These are phyloP conservation scores for Ciborinia camelliae DNA, from an alignment of 2,329 filamentous ascomycete species.

Conservation along the genomic window DNA sequence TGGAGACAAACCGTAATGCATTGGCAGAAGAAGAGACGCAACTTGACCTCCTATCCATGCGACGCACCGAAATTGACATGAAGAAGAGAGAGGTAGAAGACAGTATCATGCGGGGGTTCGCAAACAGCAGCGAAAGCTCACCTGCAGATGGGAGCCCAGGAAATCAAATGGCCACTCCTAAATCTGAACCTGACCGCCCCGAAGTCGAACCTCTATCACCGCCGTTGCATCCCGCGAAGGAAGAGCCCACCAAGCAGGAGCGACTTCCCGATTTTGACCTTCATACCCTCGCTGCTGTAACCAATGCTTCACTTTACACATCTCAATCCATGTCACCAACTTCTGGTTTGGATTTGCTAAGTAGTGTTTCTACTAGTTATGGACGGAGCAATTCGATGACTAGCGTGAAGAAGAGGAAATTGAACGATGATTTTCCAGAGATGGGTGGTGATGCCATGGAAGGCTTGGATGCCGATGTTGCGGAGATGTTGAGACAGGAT, in stretches of 20 bases:
- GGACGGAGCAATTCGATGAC: conserved; percentile 30
- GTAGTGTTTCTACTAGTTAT: conserved; percentile 39
- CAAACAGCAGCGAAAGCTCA: conserved; percentile 51
- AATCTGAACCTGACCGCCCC: conserved; percentile 66
- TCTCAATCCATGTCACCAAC: conserved; percentile 27
- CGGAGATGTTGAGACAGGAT: conserved; percentile 49
- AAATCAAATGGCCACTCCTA: conserved; percentile 41
- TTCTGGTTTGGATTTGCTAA: conserved; percentile 40
- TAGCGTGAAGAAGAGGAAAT: conserved; percentile 47
- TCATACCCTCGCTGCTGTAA: conserved; percentile 37
- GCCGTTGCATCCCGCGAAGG: conserved; percentile 51
- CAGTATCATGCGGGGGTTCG: conserved; percentile 81
- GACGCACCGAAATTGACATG: conserved; percentile 68
- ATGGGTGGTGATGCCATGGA: conserved; percentile 49
- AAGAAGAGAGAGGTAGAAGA: conserved; percentile 89
- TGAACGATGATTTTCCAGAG: conserved; percentile 47
- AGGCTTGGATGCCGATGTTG: conserved; percentile 59
- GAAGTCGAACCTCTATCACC: conserved; percentile 85
- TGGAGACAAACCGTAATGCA: conserved; percentile 68
- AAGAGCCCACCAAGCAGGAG: conserved; percentile 34
- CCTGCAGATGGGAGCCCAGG: conserved; percentile 44
- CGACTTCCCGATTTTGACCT: conserved; percentile 38
- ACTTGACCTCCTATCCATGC: conserved; percentile 59
- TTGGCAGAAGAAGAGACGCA: conserved; percentile 67
- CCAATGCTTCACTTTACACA: conserved; percentile 19